These are phyloP conservation scores for Tritrichomonas musculus DNA, from an alignment of 208 protist genomes.

Conservation along the genomic window DNA sequence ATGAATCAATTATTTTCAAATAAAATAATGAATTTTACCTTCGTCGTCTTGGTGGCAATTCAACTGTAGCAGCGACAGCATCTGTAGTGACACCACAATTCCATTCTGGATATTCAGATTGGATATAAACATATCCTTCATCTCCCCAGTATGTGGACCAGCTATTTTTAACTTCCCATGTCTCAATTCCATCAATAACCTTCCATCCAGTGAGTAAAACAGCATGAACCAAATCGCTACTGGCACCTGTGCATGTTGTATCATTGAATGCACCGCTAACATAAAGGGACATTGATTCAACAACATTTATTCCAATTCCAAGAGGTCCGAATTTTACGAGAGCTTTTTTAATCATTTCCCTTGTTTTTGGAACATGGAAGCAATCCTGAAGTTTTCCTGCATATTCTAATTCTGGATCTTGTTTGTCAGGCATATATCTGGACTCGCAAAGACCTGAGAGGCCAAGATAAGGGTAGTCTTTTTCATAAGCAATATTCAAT, in stretches of 20 bases:
- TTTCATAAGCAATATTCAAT: neutral
- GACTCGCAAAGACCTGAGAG: neutral
- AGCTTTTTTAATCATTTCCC: neutral
- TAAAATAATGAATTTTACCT: too few relatives aligned
- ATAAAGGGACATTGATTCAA: conserved; percentile 3
- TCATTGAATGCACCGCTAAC: neutral
- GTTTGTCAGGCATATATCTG: neutral
- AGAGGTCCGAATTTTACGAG: neutral
- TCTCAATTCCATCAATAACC: neutral
- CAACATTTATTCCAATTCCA: neutral
- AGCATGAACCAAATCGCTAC: neutral
- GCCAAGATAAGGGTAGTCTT: neutral
- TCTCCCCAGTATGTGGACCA: conserved; percentile 23
- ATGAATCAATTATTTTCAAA: too few relatives aligned
- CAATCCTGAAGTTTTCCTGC: neutral
- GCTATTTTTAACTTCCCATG: neutral
- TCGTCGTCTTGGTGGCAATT: too few relatives aligned
- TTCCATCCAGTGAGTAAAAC: neutral
- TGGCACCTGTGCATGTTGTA: neutral
- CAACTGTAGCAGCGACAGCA: neutral
- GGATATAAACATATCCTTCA: conserved; percentile 23
- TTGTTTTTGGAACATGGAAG: neutral
- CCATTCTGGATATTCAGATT: neutral
- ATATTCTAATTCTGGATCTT: neutral
- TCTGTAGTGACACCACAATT: conserved; percentile 33